These are phyloP conservation scores for Magnolia kwangsiensis DNA, from an alignment of 164 flowering plant species.

Conservation along the genomic window DNA sequence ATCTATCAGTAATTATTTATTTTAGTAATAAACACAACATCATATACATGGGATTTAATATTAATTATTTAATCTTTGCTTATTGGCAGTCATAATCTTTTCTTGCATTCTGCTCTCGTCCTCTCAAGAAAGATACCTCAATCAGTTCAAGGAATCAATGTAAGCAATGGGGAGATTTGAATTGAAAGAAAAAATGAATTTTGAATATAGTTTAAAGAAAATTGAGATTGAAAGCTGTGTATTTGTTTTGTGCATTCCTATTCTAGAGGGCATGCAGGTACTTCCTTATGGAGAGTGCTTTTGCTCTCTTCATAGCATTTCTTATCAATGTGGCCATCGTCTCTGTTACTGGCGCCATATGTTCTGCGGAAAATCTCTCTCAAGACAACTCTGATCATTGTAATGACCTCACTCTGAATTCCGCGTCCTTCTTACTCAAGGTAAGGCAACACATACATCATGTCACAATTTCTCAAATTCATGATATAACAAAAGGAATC, in stretches of 20 bases:
- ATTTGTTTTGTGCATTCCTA: neutral
- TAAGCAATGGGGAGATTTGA: conserved; percentile 25
- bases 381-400: conserved; percentile 28
- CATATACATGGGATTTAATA: neutral
- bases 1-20: neutral
- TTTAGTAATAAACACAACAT: neutral
- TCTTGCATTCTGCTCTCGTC: conserved; percentile 93
- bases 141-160: conserved; percentile 68
- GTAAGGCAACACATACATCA: conserved; percentile 21
- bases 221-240: neutral
- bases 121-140: conserved; percentile 74
- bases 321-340: conserved; percentile 72
- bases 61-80: neutral
- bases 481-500: no score
- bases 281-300: conserved; percentile 77
- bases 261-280: conserved; percentile 71
- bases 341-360: conserved; percentile 69
- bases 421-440: conserved; percentile 82
- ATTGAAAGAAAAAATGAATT: neutral
- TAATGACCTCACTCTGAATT: conserved; percentile 55
- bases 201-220: neutral
- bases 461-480: neutral
- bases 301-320: conserved; percentile 74
- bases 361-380: conserved; percentile 40
- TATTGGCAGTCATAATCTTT: conserved; percentile 70